These are phyloP conservation scores for Pythium monospermum DNA, from an alignment of 352 stramenopile genomes.

Conservation along the genomic window DNA sequence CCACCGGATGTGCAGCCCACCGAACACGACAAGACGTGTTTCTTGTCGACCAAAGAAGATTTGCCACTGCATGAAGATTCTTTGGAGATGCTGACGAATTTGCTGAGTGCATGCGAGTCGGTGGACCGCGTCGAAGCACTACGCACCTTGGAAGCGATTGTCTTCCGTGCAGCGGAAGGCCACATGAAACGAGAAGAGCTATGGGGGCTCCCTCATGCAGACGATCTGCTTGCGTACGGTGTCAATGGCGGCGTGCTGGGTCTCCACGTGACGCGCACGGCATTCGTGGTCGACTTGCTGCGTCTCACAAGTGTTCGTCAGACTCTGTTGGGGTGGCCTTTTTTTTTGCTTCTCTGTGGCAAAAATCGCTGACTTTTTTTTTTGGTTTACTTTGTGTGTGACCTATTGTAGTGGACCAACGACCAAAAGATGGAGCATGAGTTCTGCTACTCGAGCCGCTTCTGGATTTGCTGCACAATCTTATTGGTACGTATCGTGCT, in stretches of 20 bases:
- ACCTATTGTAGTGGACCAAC: conserved; percentile 35
- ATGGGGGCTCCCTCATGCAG: conserved; percentile 40
- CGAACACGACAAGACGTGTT: conserved; percentile 83
- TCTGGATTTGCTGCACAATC: conserved; percentile 83
- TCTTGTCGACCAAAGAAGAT: conserved; percentile 75
- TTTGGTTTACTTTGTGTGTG: conserved; percentile 1
- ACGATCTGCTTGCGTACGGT: conserved; percentile 51
- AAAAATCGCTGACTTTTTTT: conserved; percentile 5
- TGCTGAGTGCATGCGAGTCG: conserved; percentile 56
- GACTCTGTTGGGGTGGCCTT: no score
- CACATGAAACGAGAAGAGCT: conserved; percentile 71
- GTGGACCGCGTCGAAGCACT: conserved; percentile 71
- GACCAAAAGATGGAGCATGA: conserved; percentile 64
- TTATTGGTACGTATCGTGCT: conserved; percentile 65
- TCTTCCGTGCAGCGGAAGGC: conserved; percentile 74
- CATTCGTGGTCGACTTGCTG: conserved; percentile 58
- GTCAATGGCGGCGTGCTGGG: conserved; percentile 62
- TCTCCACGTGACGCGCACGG: conserved; percentile 48
- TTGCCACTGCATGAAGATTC: conserved; percentile 78
- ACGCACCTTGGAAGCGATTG: conserved; percentile 64
- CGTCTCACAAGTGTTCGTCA: conserved; percentile 53
- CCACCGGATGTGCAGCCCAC: conserved; percentile 75
- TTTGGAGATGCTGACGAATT: conserved; percentile 42
- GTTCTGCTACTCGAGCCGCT: conserved; percentile 74
- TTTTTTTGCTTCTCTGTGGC: neutral